phyloP scores from a whole-genome alignment of 2,329 filamentous ascomycete genomes.

The Fusarium subtropicale region DNA sequence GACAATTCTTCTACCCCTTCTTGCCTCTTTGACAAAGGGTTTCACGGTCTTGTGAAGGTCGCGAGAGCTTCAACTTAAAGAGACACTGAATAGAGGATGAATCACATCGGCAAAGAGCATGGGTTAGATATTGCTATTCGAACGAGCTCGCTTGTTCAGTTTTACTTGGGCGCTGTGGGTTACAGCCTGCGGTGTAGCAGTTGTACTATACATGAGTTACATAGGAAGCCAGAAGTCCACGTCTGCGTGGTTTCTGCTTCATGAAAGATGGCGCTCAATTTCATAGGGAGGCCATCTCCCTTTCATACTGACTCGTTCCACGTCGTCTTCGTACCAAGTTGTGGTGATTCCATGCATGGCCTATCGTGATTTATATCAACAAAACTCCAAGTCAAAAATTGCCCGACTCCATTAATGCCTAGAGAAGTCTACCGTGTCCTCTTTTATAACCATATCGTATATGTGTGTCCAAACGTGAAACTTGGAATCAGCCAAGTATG shows the following conservation, averaged over 20 bases:
- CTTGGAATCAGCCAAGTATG: slow-evolving; percentile 70
- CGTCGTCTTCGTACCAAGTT: slow-evolving; percentile 16
- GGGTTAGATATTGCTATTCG: slow-evolving; percentile 18
- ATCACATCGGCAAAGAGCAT: slow-evolving; percentile 9
- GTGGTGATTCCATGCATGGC: slow-evolving; percentile 4
- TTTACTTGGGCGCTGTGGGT: slow-evolving; percentile 8
- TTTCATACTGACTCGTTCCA: not conserved
- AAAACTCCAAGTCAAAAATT: slow-evolving; percentile 37
- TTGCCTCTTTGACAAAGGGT: not conserved
- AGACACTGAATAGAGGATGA: slow-evolving; percentile 13
- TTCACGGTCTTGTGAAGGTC: slow-evolving; percentile 1
- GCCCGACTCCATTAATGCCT: slow-evolving; percentile 41
- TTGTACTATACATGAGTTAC: slow-evolving; percentile 40
- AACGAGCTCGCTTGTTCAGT: slow-evolving; percentile 15
- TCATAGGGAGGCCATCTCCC: not conserved
- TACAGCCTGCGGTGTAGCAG: slow-evolving; percentile 7
- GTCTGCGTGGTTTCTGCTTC: not conserved
- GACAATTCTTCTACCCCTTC: not conserved
- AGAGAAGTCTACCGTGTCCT: slow-evolving; percentile 35
- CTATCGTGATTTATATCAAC: slow-evolving; percentile 25
- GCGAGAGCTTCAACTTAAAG: slow-evolving; percentile 9
- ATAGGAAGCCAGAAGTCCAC: slow-evolving; percentile 20
- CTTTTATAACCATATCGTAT: slow-evolving; percentile 16
- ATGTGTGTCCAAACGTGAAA: not conserved
- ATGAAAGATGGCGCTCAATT: not conserved